phyloP scores from a whole-genome alignment of 2,329 filamentous ascomycete species.

The Alternaria brassicae region DNA sequence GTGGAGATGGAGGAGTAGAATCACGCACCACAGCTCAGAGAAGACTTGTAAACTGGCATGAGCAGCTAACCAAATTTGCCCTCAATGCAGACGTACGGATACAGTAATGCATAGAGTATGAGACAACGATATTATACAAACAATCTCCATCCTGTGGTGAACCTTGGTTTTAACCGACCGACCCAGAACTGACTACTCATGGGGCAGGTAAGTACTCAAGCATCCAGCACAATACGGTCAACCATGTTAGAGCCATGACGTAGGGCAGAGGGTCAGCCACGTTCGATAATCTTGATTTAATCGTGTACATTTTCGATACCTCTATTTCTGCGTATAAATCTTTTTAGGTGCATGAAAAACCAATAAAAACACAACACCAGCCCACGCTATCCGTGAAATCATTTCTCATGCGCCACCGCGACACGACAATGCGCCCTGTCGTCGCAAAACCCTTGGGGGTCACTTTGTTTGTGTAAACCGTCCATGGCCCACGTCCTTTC shows the following conservation, averaged over 20 bases:
- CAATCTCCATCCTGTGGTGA: neutral
- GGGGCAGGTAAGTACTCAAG: neutral
- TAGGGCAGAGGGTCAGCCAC: no score
- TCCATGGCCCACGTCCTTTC: neutral
- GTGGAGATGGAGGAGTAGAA: conserved; percentile 33
- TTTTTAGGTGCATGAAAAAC: neutral
- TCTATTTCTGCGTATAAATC: neutral
- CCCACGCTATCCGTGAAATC: conserved; percentile 3
- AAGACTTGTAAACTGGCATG: neutral
- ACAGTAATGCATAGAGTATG: conserved; percentile 25
- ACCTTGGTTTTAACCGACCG: neutral
- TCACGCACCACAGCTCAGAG: neutral
- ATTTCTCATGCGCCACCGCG: conserved; percentile 6
- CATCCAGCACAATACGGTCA: no score
- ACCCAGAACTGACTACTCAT: neutral
- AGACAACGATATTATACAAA: conserved; percentile 14
- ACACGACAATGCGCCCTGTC: conserved; percentile 1
- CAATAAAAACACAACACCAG: neutral
- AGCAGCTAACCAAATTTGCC: neutral
- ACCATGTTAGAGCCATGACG: neutral
- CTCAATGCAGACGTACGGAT: conserved; percentile 7
- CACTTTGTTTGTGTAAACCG: neutral
- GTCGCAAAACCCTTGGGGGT: neutral
- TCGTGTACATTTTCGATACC: neutral
- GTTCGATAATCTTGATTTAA: neutral